These are phyloP conservation scores for Claviceps pusilla DNA, from an alignment of 2,329 filamentous ascomycete genomes.

Conservation along the genomic window DNA sequence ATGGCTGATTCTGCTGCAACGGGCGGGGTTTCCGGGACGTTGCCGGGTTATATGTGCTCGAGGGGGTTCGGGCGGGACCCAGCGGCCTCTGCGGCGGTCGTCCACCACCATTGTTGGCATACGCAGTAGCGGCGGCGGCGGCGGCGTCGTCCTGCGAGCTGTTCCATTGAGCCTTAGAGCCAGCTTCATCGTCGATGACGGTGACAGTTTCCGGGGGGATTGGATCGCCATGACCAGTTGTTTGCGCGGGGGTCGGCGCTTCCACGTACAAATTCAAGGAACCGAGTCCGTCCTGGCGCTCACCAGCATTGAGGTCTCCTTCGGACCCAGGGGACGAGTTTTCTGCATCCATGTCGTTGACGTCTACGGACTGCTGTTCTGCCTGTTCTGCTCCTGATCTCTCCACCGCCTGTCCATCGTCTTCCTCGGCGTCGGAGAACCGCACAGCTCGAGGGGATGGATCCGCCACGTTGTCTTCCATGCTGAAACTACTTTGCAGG, in stretches of 20 bases:
- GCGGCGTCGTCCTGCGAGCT: slow-evolving; percentile 14
- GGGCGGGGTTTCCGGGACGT: slow-evolving; percentile 33
- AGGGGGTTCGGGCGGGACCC: slow-evolving; percentile 57
- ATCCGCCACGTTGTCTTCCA: slow-evolving; percentile 24
- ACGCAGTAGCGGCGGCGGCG: slow-evolving; percentile 13
- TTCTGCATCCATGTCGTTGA: slow-evolving; percentile 13
- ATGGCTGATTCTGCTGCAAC: slow-evolving; percentile 23
- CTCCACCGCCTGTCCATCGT: slow-evolving; percentile 29
- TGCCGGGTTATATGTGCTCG: slow-evolving; percentile 64
- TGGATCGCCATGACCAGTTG: slow-evolving; percentile 29
- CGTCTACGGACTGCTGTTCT: slow-evolving; percentile 17
- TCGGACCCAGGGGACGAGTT: slow-evolving; percentile 14
- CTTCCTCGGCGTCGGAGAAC: slow-evolving; percentile 34
- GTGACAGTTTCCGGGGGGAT: slow-evolving; percentile 23
- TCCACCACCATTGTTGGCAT: slow-evolving; percentile 18
- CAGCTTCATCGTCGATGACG: slow-evolving; percentile 23
- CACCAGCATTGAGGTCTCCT: slow-evolving; percentile 30
- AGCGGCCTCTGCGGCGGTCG: slow-evolving; percentile 52
- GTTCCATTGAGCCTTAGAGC: slow-evolving; percentile 25
- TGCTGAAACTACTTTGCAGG: not conserved
- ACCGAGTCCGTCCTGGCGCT: slow-evolving; percentile 34
- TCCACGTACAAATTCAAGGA: slow-evolving; percentile 31
- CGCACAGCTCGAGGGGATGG: slow-evolving; percentile 40
- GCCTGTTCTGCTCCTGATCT: slow-evolving; percentile 25
- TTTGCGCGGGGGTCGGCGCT: slow-evolving; percentile 16